A percentile compares a stretch with the other conserved stretches of the same genome.
These are phyloP conservation scores for Neonectria sp. DNA, from an alignment of 2,329 filamentous ascomycete species.

Conservation along the genomic window DNA sequence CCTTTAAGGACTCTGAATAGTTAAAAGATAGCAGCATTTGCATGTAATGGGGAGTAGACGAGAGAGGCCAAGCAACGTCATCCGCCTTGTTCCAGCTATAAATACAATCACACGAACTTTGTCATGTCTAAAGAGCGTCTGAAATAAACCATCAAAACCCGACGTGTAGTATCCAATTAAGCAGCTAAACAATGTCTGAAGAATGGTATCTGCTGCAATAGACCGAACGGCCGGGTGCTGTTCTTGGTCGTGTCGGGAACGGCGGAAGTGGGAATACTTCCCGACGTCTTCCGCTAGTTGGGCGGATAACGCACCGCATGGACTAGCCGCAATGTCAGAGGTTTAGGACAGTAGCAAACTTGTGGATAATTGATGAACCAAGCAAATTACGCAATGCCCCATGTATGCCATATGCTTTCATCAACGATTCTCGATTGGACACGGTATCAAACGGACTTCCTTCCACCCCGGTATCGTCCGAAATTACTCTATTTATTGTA, in stretches of 20 bases:
- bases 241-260: background rate
- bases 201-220: too few species aligned
- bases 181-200: too few species aligned
- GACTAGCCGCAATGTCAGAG: background rate
- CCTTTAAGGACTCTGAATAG: slow-evolving; percentile 50
- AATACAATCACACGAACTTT: background rate
- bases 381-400: background rate
- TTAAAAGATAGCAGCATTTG: background rate
- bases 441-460: background rate
- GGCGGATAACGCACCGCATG: too few species aligned
- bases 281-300: background rate
- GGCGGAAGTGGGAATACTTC: background rate
- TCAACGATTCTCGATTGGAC: background rate
- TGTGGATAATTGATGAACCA: background rate
- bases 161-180: too few species aligned
- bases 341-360: background rate
- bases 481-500: background rate
- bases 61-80: background rate
- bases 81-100: background rate
- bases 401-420: too few species aligned
- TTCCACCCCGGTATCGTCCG: background rate
- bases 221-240: background rate
- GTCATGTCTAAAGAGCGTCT: too few species aligned
- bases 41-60: background rate
- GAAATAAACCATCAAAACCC: too few species aligned